Evolutionary conservation across 345 rosid species (phyloP).

Genomic region (Punica granatum): DNA sequence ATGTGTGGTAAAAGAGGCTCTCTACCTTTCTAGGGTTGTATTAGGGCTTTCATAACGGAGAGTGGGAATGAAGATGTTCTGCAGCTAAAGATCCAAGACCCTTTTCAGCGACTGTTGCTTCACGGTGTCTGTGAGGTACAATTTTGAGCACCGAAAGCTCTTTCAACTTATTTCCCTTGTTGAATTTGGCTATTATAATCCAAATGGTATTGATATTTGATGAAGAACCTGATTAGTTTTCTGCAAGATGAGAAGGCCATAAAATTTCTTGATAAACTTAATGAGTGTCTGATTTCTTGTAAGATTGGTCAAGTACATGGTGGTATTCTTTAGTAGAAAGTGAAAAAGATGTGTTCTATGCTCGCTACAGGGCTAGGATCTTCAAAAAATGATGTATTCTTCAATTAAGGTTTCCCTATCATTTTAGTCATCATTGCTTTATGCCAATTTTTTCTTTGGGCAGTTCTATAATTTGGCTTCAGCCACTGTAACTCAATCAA

Average conservation of each 20-base stretch:
- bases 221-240: neutral
- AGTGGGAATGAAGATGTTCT: constrained; percentile 51
- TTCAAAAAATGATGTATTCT: too few relatives aligned
- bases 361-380: neutral
- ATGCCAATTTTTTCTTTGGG: constrained; percentile 5
- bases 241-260: neutral
- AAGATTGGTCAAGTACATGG: neutral
- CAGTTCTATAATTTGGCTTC: constrained; percentile 88
- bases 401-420: neutral
- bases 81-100: constrained; percentile 66
- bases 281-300: neutral
- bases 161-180: neutral
- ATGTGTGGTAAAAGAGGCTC: neutral
- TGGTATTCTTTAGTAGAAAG: neutral
- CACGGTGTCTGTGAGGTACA: constrained; percentile 94
- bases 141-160: neutral
- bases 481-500: constrained; percentile 44
- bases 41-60: constrained; percentile 53
- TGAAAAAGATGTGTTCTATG: neutral
- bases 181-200: neutral
- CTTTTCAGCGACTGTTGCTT: constrained; percentile 79
- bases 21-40: constrained; percentile 36
- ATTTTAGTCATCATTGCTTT: neutral
- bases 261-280: neutral
- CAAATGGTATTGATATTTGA: neutral